Conservation (phyloP, 345 rosid species). For the Geranium brycei region DNA sequence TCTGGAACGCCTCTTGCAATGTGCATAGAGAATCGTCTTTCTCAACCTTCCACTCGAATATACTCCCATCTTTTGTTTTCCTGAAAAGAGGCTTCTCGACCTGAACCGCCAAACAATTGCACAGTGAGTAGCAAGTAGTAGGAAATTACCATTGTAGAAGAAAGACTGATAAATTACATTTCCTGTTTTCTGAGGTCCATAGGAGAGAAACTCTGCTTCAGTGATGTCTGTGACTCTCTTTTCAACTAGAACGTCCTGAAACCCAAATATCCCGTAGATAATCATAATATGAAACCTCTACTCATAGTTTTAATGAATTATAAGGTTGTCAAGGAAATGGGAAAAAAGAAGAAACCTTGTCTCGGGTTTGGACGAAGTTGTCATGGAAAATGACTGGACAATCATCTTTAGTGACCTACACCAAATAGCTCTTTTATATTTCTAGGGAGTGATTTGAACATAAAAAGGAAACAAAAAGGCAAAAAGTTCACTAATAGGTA, state of each 20-base stretch:
- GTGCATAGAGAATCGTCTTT: conserved; percentile 67
- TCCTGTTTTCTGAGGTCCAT: conserved; percentile 51
- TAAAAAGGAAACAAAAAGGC: neutral
- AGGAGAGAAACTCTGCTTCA: conserved; percentile 48
- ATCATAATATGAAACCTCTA: neutral
- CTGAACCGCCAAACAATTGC: neutral
- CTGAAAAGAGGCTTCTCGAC: conserved; percentile 43
- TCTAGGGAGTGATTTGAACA: neutral
- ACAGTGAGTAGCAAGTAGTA: neutral
- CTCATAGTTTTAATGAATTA: conserved; percentile 5
- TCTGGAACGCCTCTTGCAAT: conserved; percentile 61
- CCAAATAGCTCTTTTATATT: conserved; percentile 22
- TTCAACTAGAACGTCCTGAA: conserved; percentile 60
- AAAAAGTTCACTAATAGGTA: too few relatives aligned
- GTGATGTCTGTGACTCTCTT: conserved; percentile 62
- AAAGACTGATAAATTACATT: neutral
- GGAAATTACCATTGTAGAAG: neutral
- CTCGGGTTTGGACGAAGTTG: conserved; percentile 52
- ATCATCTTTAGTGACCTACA: conserved; percentile 86
- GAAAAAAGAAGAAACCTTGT: conserved; percentile 32
- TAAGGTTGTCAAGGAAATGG: too few relatives aligned
- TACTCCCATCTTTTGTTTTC: conserved; percentile 70
- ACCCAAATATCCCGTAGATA: neutral
- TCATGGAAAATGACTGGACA: conserved; percentile 95
- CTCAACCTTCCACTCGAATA: conserved; percentile 57